Percentiles rank a stretch among this genome's conserved stretches.
These are phyloP conservation scores for Lactifluus piperatus DNA, from an alignment of 768 basidiomycete genomes.

Conservation along the genomic window DNA sequence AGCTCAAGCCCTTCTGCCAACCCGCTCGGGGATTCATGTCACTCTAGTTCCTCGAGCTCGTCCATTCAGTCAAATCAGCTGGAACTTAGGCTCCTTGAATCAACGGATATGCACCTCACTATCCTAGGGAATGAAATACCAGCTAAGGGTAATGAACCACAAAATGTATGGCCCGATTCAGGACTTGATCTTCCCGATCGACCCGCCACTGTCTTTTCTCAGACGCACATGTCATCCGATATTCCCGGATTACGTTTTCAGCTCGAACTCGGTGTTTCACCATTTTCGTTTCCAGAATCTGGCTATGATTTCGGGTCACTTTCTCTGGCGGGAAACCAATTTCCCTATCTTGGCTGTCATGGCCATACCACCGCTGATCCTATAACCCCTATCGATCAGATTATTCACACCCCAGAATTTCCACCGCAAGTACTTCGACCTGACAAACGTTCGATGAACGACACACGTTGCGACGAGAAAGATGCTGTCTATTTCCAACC, in stretches of 20 bases:
- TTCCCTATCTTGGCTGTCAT: constrained; percentile 6
- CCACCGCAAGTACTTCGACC: constrained; percentile 23
- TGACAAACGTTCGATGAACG: constrained; percentile 10
- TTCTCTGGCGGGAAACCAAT: constrained; percentile 6
- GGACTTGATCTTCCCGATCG: background rate
- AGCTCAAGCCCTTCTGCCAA: constrained; percentile 10
- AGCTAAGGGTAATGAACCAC: constrained; percentile 1
- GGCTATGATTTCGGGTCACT: constrained; percentile 6
- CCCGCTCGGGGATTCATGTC: background rate
- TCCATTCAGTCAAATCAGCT: constrained; percentile 6
- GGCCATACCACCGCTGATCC: constrained; percentile 6
- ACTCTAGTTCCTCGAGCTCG: constrained; percentile 1
- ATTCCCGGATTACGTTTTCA: constrained; percentile 23
- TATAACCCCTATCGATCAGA: constrained; percentile 25
- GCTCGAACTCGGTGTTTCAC: constrained; percentile 19
- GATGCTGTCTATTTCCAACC: constrained; percentile 1
- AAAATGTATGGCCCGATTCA: constrained; percentile 1
- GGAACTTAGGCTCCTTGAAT: background rate
- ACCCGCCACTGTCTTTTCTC: constrained; percentile 25
- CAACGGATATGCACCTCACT: constrained; percentile 10
- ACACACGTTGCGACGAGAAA: background rate
- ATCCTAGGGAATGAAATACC: background rate
- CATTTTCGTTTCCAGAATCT: constrained; percentile 16
- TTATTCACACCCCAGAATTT: constrained; percentile 23
- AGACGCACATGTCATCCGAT: constrained; percentile 28